Conservation (phyloP, 2,329 filamentous ascomycete species). For the Arthrobotrys sinensis region DNA sequence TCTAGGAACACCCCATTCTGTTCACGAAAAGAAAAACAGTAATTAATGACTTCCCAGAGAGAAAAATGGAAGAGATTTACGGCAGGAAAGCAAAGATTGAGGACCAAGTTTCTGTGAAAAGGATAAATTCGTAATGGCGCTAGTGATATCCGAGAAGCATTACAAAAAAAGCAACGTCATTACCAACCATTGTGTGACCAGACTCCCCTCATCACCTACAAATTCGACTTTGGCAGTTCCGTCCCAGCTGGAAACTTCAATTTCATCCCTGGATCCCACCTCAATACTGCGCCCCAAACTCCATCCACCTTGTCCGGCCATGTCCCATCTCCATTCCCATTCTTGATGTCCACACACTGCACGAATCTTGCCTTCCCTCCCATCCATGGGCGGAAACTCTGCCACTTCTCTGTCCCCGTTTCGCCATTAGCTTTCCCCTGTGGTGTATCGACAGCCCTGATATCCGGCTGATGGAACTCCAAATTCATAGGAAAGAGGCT, state of each 20-base stretch:
- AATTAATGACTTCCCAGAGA: constrained; percentile 60
- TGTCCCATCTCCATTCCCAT: constrained; percentile 57
- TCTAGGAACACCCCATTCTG: constrained; percentile 46
- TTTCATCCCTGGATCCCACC: constrained; percentile 45
- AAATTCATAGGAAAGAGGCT: constrained; percentile 43
- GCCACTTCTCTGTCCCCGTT: constrained; percentile 45
- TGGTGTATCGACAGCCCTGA: constrained; percentile 38
- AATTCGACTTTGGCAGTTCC: constrained; percentile 30
- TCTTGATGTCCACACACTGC: constrained; percentile 53
- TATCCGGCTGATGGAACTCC: constrained; percentile 52
- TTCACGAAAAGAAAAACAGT: constrained; percentile 56
- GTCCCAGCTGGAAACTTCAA: constrained; percentile 48
- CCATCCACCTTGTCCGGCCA: constrained; percentile 57
- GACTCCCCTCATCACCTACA: constrained; percentile 10
- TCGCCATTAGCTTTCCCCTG: constrained; percentile 48
- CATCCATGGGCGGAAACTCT: constrained; percentile 38
- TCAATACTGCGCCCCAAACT: constrained; percentile 44
- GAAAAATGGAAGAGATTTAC: constrained; percentile 55
- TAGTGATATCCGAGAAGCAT: constrained; percentile 7
- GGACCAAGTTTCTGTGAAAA: background rate
- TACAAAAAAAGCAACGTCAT: background rate
- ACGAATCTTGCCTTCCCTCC: constrained; percentile 50
- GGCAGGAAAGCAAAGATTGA: constrained; percentile 9
- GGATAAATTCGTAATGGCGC: background rate
- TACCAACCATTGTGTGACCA: background rate